Conservation (phyloP, 2,329 filamentous ascomycete species). For the Apiospora saccharicola region DNA sequence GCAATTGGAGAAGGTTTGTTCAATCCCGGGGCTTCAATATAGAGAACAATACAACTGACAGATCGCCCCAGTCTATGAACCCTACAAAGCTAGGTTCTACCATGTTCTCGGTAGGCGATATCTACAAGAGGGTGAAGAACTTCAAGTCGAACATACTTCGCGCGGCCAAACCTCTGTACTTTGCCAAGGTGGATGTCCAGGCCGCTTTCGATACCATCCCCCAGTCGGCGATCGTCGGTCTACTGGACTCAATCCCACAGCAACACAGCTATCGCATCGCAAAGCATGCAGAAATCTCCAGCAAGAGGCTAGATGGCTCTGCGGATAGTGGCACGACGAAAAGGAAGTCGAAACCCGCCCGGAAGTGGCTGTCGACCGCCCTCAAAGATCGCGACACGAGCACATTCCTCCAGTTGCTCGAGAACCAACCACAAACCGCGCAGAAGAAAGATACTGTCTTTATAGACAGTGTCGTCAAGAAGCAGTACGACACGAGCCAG, state of each 20-base stretch:
- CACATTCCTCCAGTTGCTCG: slow-evolving; percentile 55
- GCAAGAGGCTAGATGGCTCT: slow-evolving; percentile 47
- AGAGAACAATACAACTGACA: neutral
- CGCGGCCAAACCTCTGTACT: slow-evolving; percentile 66
- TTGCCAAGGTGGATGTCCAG: slow-evolving; percentile 91
- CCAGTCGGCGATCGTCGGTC: slow-evolving; percentile 72
- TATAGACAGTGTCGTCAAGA: slow-evolving; percentile 71
- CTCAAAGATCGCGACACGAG: slow-evolving; percentile 49
- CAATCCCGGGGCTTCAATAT: neutral
- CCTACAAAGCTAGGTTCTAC: slow-evolving; percentile 76
- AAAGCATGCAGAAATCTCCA: slow-evolving; percentile 74
- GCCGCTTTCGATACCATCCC: slow-evolving; percentile 96
- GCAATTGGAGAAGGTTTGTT: slow-evolving; percentile 75
- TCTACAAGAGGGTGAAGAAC: slow-evolving; percentile 74
- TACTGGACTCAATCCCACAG: slow-evolving; percentile 66
- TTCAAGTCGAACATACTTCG: slow-evolving; percentile 67
- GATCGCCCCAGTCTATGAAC: slow-evolving; percentile 50
- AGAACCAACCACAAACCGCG: slow-evolving; percentile 44
- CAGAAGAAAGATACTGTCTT: slow-evolving; percentile 76
- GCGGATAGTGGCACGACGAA: slow-evolving; percentile 24
- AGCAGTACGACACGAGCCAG: slow-evolving; percentile 61
- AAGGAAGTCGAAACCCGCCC: slow-evolving; percentile 48
- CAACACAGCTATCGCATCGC: slow-evolving; percentile 72
- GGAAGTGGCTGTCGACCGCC: slow-evolving; percentile 63
- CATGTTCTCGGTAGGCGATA: slow-evolving; percentile 81